A percentile compares a stretch with the other conserved stretches of the same genome.
Conservation (phyloP, 1,284 basidiomycete genomes). For the Heterobasidion parviporum region DNA sequence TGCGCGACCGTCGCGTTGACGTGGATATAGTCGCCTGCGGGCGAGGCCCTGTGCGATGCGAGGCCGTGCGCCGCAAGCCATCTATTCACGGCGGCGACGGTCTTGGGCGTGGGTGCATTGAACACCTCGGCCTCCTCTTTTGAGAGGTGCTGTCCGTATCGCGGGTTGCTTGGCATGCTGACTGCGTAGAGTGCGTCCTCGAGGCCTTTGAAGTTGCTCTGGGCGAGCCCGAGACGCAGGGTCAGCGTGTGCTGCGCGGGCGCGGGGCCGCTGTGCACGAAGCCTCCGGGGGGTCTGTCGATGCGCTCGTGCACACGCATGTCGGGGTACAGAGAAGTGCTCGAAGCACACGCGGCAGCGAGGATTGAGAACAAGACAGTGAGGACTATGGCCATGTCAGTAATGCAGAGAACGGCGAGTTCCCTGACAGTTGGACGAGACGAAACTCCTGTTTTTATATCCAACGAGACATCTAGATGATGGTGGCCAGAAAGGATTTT, state of each 20-base stretch:
- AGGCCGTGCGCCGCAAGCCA: not conserved
- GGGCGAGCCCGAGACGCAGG: not conserved
- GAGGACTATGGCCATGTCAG: not conserved
- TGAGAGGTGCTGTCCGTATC: not conserved
- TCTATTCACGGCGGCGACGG: not conserved
- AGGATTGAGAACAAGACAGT: not conserved
- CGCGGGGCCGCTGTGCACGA: not conserved
- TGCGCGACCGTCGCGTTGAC: constrained; percentile 16
- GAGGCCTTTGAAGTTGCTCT: not conserved
- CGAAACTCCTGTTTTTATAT: too few species aligned
- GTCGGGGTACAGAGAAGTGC: not conserved
- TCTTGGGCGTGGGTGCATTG: not conserved
- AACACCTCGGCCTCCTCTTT: not conserved
- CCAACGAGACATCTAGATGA: too few species aligned
- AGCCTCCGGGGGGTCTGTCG: not conserved
- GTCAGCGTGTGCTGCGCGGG: not conserved
- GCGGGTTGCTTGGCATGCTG: not conserved
- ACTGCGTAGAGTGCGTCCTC: not conserved
- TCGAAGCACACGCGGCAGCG: not conserved
- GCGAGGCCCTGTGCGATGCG: not conserved
- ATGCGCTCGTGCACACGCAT: not conserved
- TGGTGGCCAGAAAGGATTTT: too few species aligned
- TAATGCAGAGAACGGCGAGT: too few species aligned
- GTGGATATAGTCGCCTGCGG: constrained; percentile 13
- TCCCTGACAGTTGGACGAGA: too few species aligned